Evolutionary conservation across 108 stramenopile genomes (phyloP).

Genomic region (Conticribra guillardii): DNA sequence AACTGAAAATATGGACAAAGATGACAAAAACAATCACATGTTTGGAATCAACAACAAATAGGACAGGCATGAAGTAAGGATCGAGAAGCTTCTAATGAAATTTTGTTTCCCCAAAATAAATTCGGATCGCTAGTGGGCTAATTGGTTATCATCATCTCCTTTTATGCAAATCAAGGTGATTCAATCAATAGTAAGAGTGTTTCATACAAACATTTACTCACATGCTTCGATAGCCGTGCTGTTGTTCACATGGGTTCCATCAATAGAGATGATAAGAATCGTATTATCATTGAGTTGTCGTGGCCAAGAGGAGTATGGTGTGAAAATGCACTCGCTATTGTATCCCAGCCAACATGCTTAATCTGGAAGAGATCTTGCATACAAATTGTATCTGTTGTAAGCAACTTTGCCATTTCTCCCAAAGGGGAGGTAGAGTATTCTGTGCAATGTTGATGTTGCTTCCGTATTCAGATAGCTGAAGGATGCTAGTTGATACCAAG

Average conservation of each 20-base stretch:
- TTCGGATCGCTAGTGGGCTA: constrained; percentile 47
- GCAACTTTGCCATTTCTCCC: constrained; percentile 10
- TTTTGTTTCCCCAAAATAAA: neutral
- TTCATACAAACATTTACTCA: no score
- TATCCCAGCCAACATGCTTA: no score
- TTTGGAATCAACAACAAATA: neutral
- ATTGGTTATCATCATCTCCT: constrained; percentile 29
- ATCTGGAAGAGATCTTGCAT: constrained; percentile 14
- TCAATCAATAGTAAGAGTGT: no score
- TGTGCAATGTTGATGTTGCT: constrained; percentile 27
- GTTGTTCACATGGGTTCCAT: no score
- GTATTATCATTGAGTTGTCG: no score
- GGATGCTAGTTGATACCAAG: constrained; percentile 30
- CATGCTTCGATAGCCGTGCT: no score
- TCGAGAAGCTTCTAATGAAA: neutral
- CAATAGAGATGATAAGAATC: no score
- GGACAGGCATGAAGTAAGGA: neutral
- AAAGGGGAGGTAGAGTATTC: constrained; percentile 52
- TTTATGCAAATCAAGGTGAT: no score
- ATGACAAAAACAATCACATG: no score
- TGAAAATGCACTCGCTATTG: no score
- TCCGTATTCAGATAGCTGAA: constrained; percentile 36
- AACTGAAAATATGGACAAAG: no score
- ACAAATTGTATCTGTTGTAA: constrained; percentile 43
- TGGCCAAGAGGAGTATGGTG: no score